Evolutionary conservation across 2,329 filamentous ascomycete genomes (phyloP), one percentile per base, ranked within the genome.

Genomic region (Cytospora leucostoma): DNA sequence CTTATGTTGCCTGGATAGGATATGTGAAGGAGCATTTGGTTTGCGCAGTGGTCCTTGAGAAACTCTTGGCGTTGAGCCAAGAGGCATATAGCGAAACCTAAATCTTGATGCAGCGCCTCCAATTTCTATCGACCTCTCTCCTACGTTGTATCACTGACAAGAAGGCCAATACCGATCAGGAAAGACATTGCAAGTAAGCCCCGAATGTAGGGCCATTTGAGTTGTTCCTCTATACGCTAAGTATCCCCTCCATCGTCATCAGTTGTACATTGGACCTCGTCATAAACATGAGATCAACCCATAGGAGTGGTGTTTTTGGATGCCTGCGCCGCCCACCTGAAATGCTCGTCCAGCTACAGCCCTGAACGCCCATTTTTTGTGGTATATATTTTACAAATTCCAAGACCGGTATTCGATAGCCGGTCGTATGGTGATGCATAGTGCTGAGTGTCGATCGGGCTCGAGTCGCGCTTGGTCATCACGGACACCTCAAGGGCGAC

Each of bases 301-400:
- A 37, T 64, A 57, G 56, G 64, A 66, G 64, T 66, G 64, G 64
- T 66, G 64, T 66, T 66, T 66, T 66, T 61, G 53, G 44, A 58
- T 61, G 57, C 64, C 64, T 59, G 57, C 61, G 64, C 61, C 55
- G 49, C 61, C 35, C 56, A 33, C 44, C 44, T 21, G n/a, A 52
- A 32, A 61, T 60, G 37, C 50, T 38, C 51, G 53, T 40, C 58
- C 40, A 40, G 17, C 49, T 58, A 53, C 38, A 53, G 37, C 49
- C n/a, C 51, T 49, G 33, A 55, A 21, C 38, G 40, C 57, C 54
- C 58, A 44, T 55, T 49, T 49, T 38, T 57, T 21, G 44, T 59
- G 40, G 37, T 47, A 54, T 57, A 57, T n/a, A 47, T 56, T 63
- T 56, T 61, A 63, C 64, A 65, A 17, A 21, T 51, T 34, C 50